Percentiles rank a stretch among this genome's conserved stretches.
phyloP scores from a whole-genome alignment of 257 asterid genomes.

The Jacaranda mimosifolia region DNA sequence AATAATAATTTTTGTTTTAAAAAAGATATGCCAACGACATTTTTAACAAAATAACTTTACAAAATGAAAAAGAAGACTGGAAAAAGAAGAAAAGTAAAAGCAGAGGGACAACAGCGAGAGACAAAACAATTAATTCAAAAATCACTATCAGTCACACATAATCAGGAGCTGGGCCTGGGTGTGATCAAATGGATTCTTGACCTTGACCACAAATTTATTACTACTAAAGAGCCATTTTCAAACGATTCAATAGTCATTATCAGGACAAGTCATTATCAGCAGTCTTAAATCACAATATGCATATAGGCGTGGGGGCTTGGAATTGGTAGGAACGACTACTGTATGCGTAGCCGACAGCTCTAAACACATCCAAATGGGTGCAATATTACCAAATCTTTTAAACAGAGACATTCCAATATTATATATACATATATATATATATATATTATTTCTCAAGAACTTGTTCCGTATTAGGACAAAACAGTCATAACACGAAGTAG shows the following conservation, averaged over 20 bases:
- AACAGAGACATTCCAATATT: background rate
- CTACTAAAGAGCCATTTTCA: background rate
- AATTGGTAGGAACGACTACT: background rate
- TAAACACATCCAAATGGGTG: background rate
- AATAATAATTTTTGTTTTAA: no score
- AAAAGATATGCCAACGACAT: no score
- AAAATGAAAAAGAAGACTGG: no score
- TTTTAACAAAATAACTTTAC: no score
- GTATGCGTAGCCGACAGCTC: background rate
- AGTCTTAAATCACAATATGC: background rate
- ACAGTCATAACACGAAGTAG: no score
- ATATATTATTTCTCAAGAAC: no score
- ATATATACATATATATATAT: no score
- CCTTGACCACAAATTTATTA: conserved; percentile 16
- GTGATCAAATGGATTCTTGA: conserved; percentile 9
- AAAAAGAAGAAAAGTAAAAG: no score
- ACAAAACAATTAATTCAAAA: background rate
- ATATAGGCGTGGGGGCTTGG: background rate
- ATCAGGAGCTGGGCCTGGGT: background rate
- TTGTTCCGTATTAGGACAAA: no score
- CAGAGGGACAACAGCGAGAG: background rate
- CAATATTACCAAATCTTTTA: background rate
- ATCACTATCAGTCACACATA: conserved; percentile 15
- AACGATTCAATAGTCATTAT: conserved; percentile 5
- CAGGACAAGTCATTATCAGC: conserved; percentile 29